Evolutionary conservation across 768 basidiomycete species (phyloP).

Genomic region (Scleroderma citrinum): DNA sequence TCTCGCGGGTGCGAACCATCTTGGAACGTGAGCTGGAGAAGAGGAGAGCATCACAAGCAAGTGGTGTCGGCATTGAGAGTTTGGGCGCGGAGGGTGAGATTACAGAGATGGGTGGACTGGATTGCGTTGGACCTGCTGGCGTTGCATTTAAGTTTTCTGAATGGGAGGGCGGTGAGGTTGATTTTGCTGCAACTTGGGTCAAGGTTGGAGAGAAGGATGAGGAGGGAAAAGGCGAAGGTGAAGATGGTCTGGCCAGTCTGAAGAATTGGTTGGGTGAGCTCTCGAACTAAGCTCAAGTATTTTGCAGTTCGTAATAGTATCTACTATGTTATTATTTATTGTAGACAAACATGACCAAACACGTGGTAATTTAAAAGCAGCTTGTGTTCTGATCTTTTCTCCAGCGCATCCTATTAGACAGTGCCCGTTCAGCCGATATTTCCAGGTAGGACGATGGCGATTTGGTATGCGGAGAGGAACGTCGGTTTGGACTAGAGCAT

Average conservation of each 20-base stretch:
- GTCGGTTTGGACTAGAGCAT: slow-evolving; percentile 57
- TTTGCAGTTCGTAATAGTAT: too few species aligned
- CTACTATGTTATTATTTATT: background rate
- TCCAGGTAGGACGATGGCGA: slow-evolving; percentile 53
- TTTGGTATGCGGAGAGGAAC: slow-evolving; percentile 62
- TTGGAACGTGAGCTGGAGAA: slow-evolving; percentile 85
- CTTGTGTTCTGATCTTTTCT: background rate
- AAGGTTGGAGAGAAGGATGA: slow-evolving; percentile 26
- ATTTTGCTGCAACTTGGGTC: slow-evolving; percentile 57
- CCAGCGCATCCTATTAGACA: slow-evolving; percentile 64
- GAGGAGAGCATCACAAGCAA: slow-evolving; percentile 55
- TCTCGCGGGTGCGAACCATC: slow-evolving; percentile 66
- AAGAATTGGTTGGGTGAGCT: slow-evolving; percentile 45
- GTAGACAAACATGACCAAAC: slow-evolving; percentile 26
- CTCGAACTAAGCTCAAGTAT: slow-evolving; percentile 23
- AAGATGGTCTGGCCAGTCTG: slow-evolving; percentile 38
- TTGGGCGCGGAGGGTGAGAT: slow-evolving; percentile 64
- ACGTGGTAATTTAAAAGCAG: slow-evolving; percentile 12
- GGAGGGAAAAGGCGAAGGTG: slow-evolving; percentile 32
- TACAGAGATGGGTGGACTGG: slow-evolving; percentile 67
- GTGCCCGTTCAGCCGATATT: slow-evolving; percentile 50
- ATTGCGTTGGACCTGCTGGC: slow-evolving; percentile 51
- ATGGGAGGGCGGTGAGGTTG: slow-evolving; percentile 82
- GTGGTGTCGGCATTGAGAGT: slow-evolving; percentile 66
- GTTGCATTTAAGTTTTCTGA: slow-evolving; percentile 65